Base-by-base conservation (phyloP, 2,329 filamentous ascomycete genomes). In the Scytalidium sp. region DNA sequence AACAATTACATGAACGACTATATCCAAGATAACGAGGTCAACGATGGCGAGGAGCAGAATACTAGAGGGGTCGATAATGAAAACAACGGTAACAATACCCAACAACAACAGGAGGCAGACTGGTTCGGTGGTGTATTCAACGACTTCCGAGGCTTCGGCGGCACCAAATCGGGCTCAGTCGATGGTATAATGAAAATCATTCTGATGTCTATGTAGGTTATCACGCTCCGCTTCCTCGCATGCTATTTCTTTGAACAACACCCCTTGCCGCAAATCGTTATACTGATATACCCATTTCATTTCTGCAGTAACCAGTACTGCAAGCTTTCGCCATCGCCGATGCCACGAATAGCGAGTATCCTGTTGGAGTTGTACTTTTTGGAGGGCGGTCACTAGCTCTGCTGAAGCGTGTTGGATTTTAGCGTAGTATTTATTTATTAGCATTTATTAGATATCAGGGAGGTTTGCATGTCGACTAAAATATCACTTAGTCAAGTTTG, bases 291-390 rank as follows among this genome's bases (percentile, higher is more conserved):
- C n/a, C 32, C 45, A 11, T 17, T 36, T 17, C 23, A n/a, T 41
- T 44, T 36, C 21, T 52, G 41, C 41, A 64, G 62, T 29, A 63
- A 60, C 29, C 62, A 64, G 40, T 64, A 55, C 32, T 62, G 58
- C 50, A 62, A 50, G 46, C 49, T 64, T 4, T 54, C 59, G 4
- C 56, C 57, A 3, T 61, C 59, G 4, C 36, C 49, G 3, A 44
- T 60, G 0, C 61, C 62, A 1, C 29, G 60, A 29, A 44, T 54
- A 9, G 56, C 51, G 1, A 58, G 57, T 19, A 59, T 64, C 17
- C 43, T 64, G 3, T 53, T 64, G 15, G 60, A 64, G 23, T 39
- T 64, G 13, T 64, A 64, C 50, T 64, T 64, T 45, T 53, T 64
- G 41, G 61, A 64, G 27, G 25, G 25, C 7, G 32, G 32, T 10